Evolutionary conservation across 495 filamentous ascomycete genomes (phyloP).

Genomic region (Penicillium cataractarum): DNA sequence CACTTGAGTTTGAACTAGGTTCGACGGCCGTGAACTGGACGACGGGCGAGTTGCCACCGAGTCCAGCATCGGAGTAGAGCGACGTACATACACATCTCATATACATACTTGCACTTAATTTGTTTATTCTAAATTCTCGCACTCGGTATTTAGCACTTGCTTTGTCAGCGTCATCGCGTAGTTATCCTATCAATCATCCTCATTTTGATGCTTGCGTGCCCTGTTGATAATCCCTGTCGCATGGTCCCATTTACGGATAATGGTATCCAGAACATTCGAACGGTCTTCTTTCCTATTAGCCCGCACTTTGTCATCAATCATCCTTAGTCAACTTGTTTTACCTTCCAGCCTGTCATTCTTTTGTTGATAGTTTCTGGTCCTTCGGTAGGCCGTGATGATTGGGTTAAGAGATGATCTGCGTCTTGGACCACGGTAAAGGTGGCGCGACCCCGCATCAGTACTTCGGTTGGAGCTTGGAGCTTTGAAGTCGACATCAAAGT

Average conservation of each 20-base stretch:
- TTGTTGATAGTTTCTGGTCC: not conserved
- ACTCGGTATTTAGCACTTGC: not conserved
- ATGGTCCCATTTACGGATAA: not conserved
- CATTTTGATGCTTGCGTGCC: not conserved
- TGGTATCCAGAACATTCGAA: not conserved
- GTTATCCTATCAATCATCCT: not conserved
- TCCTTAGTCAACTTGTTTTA: not conserved
- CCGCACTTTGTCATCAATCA: not conserved
- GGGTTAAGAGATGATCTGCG: not conserved
- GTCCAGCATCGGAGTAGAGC: conserved; percentile 44
- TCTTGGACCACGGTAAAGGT: not conserved
- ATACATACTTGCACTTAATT: not conserved
- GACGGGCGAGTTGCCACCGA: conserved; percentile 54
- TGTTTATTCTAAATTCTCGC: not conserved
- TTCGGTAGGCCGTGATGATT: not conserved
- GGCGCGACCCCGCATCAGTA: not conserved
- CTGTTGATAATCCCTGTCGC: not conserved
- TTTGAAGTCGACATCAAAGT: not conserved
- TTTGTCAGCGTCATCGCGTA: not conserved
- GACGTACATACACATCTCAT: not conserved
- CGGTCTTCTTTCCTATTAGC: not conserved
- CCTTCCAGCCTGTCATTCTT: not conserved
- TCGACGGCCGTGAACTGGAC: conserved; percentile 48
- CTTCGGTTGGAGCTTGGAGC: not conserved
- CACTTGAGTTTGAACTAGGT: conserved; percentile 57